Evolutionary conservation across 768 basidiomycete species (phyloP).

Genomic region (Russula sp.): DNA sequence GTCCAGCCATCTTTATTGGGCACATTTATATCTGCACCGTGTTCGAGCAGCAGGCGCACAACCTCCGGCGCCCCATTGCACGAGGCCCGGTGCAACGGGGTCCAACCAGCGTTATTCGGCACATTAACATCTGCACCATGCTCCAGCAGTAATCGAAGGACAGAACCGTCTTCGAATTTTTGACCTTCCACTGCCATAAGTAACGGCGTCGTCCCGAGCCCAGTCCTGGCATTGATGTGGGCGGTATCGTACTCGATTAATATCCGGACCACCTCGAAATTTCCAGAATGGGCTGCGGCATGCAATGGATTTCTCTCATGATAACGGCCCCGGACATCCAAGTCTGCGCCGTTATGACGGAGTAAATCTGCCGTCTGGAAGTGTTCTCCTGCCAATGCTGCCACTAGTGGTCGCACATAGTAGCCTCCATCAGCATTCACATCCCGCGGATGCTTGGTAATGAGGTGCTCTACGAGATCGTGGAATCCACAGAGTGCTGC

Average conservation of each 20-base stretch:
- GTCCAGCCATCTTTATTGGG: neutral
- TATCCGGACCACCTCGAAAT: no score
- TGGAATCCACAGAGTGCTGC: neutral
- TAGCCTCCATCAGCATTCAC: neutral
- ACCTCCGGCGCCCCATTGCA: no score
- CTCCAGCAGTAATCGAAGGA: neutral
- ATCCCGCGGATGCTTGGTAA: neutral
- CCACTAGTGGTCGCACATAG: neutral
- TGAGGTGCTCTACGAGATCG: neutral
- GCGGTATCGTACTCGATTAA: neutral
- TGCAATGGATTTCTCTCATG: neutral
- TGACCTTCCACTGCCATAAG: neutral
- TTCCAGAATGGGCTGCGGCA: neutral
- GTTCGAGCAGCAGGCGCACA: no score
- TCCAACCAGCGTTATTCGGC: no score
- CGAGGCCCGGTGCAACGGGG: no score
- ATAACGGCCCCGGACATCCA: fast-evolving
- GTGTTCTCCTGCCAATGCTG: neutral
- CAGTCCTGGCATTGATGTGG: neutral
- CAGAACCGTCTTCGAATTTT: neutral
- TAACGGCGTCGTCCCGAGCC: fast-evolving
- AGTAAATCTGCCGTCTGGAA: neutral
- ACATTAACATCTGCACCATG: no score
- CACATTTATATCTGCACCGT: neutral
- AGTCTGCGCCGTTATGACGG: neutral